Evolutionary conservation across 1,284 basidiomycete species (phyloP).

Genomic region (Testicularia cyperi): DNA sequence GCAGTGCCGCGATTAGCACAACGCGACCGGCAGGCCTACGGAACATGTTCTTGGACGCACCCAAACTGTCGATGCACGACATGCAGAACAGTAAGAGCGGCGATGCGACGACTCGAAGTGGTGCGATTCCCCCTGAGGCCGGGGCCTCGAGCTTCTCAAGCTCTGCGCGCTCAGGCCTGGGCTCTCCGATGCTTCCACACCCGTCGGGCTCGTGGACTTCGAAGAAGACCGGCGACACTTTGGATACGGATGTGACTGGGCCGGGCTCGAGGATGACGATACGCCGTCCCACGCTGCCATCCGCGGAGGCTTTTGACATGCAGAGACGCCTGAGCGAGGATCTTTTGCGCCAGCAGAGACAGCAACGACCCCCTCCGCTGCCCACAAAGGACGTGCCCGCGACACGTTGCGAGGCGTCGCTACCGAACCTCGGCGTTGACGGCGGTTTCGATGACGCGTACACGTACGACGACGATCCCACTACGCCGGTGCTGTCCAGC

Average conservation of each 20-base stretch:
- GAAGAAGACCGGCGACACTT: no score
- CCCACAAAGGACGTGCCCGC: neutral
- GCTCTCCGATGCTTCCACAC: no score
- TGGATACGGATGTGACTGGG: no score
- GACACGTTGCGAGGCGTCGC: neutral
- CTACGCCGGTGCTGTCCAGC: constrained; percentile 16
- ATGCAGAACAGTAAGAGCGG: constrained; percentile 3
- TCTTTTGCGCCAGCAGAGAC: neutral
- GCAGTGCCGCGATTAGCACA: no score
- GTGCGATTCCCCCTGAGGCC: no score
- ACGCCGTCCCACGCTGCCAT: no score
- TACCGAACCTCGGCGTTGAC: neutral
- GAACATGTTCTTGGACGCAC: constrained; percentile 1
- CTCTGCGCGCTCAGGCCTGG: no score
- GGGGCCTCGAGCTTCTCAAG: no score
- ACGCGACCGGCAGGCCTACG: neutral
- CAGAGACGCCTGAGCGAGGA: neutral
- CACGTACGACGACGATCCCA: constrained; percentile 25
- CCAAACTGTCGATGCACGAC: neutral
- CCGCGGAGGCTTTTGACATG: no score
- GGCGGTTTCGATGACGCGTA: constrained; percentile 3
- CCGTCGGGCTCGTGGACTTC: no score
- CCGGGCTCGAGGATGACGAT: no score
- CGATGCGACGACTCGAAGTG: no score
- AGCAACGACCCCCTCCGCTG: neutral